These are phyloP conservation scores for Pholiota molesta DNA, from an alignment of 768 basidiomycete species.

Conservation along the genomic window DNA sequence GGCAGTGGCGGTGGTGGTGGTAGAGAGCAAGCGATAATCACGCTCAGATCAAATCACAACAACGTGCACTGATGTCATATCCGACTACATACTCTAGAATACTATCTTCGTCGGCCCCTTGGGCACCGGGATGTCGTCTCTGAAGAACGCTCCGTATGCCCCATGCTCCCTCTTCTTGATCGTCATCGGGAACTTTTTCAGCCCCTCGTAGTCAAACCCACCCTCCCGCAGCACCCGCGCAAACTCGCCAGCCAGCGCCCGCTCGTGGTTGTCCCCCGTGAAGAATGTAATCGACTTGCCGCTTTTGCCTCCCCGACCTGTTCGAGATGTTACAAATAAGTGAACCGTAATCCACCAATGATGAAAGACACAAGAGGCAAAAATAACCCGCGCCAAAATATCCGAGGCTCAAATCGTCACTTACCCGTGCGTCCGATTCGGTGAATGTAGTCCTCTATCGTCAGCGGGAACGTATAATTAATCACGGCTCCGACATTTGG, in stretches of 20 bases:
- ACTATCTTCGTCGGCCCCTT: conserved; percentile 78
- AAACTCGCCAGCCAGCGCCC: conserved; percentile 87
- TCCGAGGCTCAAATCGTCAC: conserved; percentile 20
- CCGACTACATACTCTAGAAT: conserved; percentile 43
- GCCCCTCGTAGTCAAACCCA: conserved; percentile 73
- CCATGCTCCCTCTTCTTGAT: conserved; percentile 96
- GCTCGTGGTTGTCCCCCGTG: conserved; percentile 87
- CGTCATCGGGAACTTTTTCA: conserved; percentile 92
- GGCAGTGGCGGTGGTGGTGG: conserved; percentile 3
- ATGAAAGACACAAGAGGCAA: neutral
- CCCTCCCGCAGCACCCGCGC: conserved; percentile 89
- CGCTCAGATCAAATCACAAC: conserved; percentile 4
- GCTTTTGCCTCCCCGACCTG: conserved; percentile 85
- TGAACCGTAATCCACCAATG: neutral
- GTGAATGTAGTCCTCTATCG: conserved; percentile 92
- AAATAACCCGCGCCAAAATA: conserved; percentile 10
- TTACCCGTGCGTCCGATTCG: conserved; percentile 87
- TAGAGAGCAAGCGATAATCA: conserved; percentile 8
- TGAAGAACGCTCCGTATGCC: conserved; percentile 86
- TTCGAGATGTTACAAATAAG: conserved; percentile 9
- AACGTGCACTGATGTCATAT: conserved; percentile 9
- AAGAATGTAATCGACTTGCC: conserved; percentile 97
- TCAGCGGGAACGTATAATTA: conserved; percentile 98
- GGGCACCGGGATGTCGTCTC: conserved; percentile 64
- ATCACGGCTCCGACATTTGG: conserved; percentile 93